Evolutionary conservation across 176 grass and related monocot species (phyloP), one percentile per base, ranked within the genome.

Genomic region (Carex cristatella): DNA sequence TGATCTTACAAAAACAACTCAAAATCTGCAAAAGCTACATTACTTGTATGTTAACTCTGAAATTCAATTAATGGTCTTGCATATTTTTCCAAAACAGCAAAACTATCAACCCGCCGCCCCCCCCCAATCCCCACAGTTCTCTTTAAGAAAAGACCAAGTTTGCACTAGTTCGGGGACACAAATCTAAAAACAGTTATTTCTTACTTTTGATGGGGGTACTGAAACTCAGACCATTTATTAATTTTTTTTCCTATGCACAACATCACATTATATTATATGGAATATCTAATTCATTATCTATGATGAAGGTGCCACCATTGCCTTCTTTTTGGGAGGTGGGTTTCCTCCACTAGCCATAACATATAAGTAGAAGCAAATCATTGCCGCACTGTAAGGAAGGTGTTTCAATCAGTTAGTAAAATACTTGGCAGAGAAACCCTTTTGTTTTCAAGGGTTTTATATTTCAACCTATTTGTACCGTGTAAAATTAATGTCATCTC

Each of bases 351-450:
- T 86, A 61, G 91, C 57, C 35, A 97, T 5, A 35, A 97, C 94
- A 15, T 97, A 97, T 0, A 77, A 82, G 84, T 97, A 97, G 84
- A 97, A 97, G 84, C 92, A 94, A 44, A 94, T 88, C 92, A 97
- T 97, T 11, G 82, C 72, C 5, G 51, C 87, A 59, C 94, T 94
- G 89, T 10, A 68, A 59, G 61, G 82, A 32, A 62, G 49, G 55
- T 63, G 37, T 44, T 46, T 76, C 71, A 75, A 55, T 12, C 49
- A 33, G 16, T 35, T 15, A 57, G 74, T 57, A 33, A 28, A 78
- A 72, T 28, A n/a, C 46, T 8, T 68, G 38, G 27, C 38, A 84
- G 18, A 33, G 31, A 70, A n/a, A 8, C 61, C 40, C 5, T 79
- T 32, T 12, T 28, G 64, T 69, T 31, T 14, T 31, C 23, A 55